Conservation (phyloP, 345 rosid genomes). For the Melastoma malabathricum region DNA sequence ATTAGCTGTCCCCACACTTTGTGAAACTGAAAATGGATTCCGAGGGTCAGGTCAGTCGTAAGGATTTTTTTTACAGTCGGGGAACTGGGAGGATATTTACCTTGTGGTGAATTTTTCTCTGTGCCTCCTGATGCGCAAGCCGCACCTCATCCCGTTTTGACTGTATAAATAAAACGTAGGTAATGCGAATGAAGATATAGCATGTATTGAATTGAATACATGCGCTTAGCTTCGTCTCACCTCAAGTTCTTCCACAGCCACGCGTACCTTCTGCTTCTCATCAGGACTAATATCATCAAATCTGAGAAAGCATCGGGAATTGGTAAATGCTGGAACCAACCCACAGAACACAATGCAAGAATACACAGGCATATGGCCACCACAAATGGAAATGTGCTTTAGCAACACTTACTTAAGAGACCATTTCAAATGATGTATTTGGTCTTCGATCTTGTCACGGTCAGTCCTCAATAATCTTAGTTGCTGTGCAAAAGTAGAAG, state of each 20-base stretch:
- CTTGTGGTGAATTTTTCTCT: conserved; percentile 59
- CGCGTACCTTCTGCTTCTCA: conserved; percentile 28
- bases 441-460: conserved; percentile 84
- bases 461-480: conserved; percentile 60
- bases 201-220: no score
- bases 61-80: background rate
- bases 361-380: background rate
- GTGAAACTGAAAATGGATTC: conserved; percentile 47
- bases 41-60: background rate
- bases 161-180: conserved; percentile 15
- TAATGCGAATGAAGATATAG: background rate
- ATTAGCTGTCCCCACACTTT: conserved; percentile 92
- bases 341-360: no score
- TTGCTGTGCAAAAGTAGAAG: conserved; percentile 28
- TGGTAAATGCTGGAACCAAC: no score
- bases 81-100: conserved; percentile 16
- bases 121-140: conserved; percentile 52
- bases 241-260: conserved; percentile 38
- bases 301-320: conserved; percentile 24
- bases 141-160: conserved; percentile 35
- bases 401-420: conserved; percentile 50
- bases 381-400: background rate
- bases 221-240: conserved; percentile 15
- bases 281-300: conserved; percentile 28
- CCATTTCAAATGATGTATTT: conserved; percentile 72